phyloP scores from a whole-genome alignment of 768 basidiomycete genomes.

The Melanogaster broomeanus region DNA sequence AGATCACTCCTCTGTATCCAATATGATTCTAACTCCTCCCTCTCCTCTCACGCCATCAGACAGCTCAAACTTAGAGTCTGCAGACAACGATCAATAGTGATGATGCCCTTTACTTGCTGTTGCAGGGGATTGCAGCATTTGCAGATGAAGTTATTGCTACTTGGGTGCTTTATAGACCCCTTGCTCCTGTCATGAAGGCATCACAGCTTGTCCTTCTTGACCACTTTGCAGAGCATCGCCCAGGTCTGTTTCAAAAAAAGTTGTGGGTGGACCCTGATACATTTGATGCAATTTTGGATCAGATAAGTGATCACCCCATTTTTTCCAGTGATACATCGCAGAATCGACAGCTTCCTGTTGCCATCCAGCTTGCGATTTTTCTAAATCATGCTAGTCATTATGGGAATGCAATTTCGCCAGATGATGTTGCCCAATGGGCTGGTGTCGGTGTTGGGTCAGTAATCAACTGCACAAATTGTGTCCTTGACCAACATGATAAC shows the following conservation, averaged over 20 bases:
- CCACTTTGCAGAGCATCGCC: background rate
- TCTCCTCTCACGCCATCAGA: too few relatives aligned
- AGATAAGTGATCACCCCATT: constrained; percentile 15
- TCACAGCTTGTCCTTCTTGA: background rate
- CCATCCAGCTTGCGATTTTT: background rate
- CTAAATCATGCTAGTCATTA: background rate
- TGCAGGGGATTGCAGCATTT: too few relatives aligned
- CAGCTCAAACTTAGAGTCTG: too few relatives aligned
- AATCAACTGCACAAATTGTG: constrained; percentile 16
- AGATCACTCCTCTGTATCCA: too few relatives aligned
- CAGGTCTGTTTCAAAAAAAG: constrained; percentile 11
- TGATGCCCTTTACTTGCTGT: too few relatives aligned
- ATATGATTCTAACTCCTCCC: too few relatives aligned
- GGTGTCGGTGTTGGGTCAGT: constrained; percentile 15
- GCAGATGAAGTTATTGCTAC: too few relatives aligned
- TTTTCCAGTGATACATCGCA: constrained; percentile 5
- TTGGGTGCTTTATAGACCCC: too few relatives aligned
- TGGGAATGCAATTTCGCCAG: constrained; percentile 3
- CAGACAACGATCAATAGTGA: too few relatives aligned
- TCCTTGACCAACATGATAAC: constrained; percentile 11
- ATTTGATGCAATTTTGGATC: constrained; percentile 21
- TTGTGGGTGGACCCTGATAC: constrained; percentile 25
- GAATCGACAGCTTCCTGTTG: constrained; percentile 1
- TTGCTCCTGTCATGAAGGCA: too few relatives aligned
- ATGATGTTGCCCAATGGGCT: constrained; percentile 15